phyloP scores from a whole-genome alignment of 1,139 yeast species.

The Pneumocystis wakefieldiae region DNA sequence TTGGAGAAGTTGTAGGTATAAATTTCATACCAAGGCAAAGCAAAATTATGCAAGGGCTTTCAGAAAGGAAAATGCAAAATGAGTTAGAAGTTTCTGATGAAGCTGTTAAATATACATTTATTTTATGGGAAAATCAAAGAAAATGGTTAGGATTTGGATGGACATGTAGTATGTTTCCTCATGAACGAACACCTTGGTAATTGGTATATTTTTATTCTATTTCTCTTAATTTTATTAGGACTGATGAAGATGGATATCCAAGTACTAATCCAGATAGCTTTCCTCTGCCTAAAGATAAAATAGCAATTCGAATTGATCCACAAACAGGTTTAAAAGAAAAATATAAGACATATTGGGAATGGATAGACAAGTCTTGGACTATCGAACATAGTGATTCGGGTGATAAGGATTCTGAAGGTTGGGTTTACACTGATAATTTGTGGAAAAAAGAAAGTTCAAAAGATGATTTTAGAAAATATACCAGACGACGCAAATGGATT shows the following conservation, averaged over 20 bases:
- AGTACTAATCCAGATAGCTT: slow-evolving; percentile 63
- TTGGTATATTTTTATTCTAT: background rate
- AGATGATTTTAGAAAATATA: slow-evolving; percentile 76
- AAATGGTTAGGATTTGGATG: slow-evolving; percentile 97
- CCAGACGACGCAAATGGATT: slow-evolving; percentile 22
- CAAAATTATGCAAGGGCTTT: slow-evolving; percentile 4
- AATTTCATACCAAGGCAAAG: slow-evolving; percentile 6
- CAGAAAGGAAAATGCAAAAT: background rate
- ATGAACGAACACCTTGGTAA: slow-evolving; percentile 82
- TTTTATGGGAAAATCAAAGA: slow-evolving; percentile 88
- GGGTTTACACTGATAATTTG: slow-evolving; percentile 73
- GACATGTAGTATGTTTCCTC: slow-evolving; percentile 80
- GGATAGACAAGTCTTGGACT: slow-evolving; percentile 60
- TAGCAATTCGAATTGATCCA: slow-evolving; percentile 39
- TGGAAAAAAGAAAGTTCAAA: slow-evolving; percentile 80
- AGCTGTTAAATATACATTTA: slow-evolving; percentile 79
- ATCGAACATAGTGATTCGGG: slow-evolving; percentile 50
- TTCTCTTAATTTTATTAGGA: slow-evolving; percentile 19
- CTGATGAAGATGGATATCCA: slow-evolving; percentile 86
- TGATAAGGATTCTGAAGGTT: slow-evolving; percentile 52
- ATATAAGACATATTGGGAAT: slow-evolving; percentile 1
- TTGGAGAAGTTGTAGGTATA: slow-evolving; percentile 4
- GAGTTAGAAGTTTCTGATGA: background rate
- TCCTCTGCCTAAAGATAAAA: slow-evolving; percentile 61
- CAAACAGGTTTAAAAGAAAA: background rate